Base-by-base conservation (phyloP, 257 asterid genomes). In the Capsicum chinense region DNA sequence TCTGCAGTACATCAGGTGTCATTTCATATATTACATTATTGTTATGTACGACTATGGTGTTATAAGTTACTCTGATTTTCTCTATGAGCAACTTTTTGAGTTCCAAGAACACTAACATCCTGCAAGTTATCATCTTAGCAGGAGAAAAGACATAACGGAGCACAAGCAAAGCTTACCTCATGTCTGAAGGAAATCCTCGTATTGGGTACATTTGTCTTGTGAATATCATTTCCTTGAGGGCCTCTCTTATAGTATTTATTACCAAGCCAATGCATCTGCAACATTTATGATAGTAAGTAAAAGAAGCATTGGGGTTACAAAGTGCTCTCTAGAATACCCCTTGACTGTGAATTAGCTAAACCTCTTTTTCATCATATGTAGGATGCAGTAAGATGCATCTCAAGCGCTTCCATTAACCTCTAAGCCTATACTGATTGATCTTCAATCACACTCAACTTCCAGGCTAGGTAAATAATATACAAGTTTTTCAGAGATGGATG, bases 141-240 rank as follows among this genome's bases (percentile, higher is more conserved):
- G 33, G 57, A 89, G 35, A 57, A 50, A 54, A 48, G 13, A 39
- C 44, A 81, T 79, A 59, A 56, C 81, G 83, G 83, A 71, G 15
- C 78, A 26, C 48, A 8, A 8, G 7, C 21, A 69, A 86, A 80
- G 71, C 84, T 88, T 62, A 94, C 99, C 97, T 93, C 98, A 15
- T 93, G 92, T 90, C 99, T 93, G 89, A 94, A 95, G 91, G 92
- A 89, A 85, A 94, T 91, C 85, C 99, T 92, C 17, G 87, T 82
- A 85, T 93, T 91, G 69, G 99, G 98, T 64, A 95, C 98, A 66
- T 95, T 95, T 60, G 95, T 88, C 92, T 95, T 95, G 97, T 94
- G 99, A 86, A 93, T 94, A 73, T 93, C 90, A 19, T 95, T 95
- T 86, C 93, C 99, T 81, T 64, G 85, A 26, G 94, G 95, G 21